Evolutionary conservation across 1,284 basidiomycete genomes (phyloP), one percentile per base, ranked within the genome.

Genomic region (Ceratobasidium sp.): DNA sequence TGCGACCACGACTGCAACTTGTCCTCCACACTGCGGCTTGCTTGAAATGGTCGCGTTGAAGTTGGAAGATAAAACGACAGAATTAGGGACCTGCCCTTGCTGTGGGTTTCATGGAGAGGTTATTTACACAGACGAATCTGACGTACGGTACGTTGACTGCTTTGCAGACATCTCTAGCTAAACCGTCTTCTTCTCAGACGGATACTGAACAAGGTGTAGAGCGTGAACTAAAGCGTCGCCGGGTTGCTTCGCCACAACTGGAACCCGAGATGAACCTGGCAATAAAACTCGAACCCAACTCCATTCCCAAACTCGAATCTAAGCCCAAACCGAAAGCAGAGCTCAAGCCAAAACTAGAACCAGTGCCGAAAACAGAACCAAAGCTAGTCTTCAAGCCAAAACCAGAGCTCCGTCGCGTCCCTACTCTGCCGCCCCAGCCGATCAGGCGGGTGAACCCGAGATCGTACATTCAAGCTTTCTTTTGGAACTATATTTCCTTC

Each of bases 151-250:
- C n/a, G 23, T 46, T 44, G 35, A 28, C 38, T 28, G 23, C n/a
- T 44, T n/a, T 9, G 9, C 1, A 8, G 23, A 43, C 43, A 26
- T 23, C 38, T 16, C 16, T n/a, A 28, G 16, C 38, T 44, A 7
- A 46, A 26, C n/a, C 30, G 11, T 44, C 5, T n/a, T n/a, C 16
- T 26, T n/a, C 21, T 16, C 28, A 61, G 38, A 44, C n/a, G 13
- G 14, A 9, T 8, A 26, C 26, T 13, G 5, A 14, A 6, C 16
- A 26, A 28, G 23, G 41, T 44, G 7, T 26, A 6, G 13, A 23
- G 46, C 23, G 16, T n/a, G n/a, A n/a, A n/a, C 35, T 38, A 26
- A 61, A 61, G 58, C 58, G 58, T 43, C 58, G 58, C 13, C 58
- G 58, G 41, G 46, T n/a, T 23, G 30, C 18, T 11, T 61, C 58